Percentiles rank a stretch among this genome's conserved stretches.
Conservation (phyloP, 192 early-diverging fungal species). For the Bifiguratus adelaidae region DNA sequence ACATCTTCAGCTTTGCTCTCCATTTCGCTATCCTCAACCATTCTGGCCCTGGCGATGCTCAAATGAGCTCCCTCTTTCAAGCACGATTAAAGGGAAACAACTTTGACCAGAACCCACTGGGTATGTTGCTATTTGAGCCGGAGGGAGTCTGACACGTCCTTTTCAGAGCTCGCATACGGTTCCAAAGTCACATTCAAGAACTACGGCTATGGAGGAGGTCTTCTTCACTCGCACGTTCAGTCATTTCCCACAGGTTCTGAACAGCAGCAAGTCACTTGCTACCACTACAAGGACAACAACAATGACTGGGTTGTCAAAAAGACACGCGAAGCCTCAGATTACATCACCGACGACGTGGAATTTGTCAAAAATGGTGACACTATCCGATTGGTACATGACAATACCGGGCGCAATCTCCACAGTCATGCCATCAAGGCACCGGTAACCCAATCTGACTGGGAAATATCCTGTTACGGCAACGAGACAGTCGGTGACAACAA, state of each 20-base stretch:
- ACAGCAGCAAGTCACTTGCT: slow-evolving; percentile 96
- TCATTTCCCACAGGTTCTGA: slow-evolving; percentile 74
- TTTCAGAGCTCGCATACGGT: slow-evolving; percentile 83
- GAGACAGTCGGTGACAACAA: slow-evolving; percentile 60
- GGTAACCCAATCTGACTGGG: slow-evolving; percentile 62
- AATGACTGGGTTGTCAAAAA: slow-evolving; percentile 81
- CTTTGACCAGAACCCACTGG: slow-evolving; percentile 69
- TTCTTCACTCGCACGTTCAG: slow-evolving; percentile 92
- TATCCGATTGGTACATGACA: slow-evolving; percentile 68
- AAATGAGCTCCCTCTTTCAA: slow-evolving; percentile 97
- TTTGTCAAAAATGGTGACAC: slow-evolving; percentile 69
- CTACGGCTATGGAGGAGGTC: slow-evolving; percentile 69
- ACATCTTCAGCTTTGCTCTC: slow-evolving; percentile 69
- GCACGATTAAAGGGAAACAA: slow-evolving; percentile 75
- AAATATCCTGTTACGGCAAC: slow-evolving; percentile 88
- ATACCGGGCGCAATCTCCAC: slow-evolving; percentile 74
- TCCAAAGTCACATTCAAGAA: slow-evolving; percentile 81
- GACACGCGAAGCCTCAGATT: slow-evolving; percentile 28
- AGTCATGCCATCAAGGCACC: slow-evolving; percentile 72
- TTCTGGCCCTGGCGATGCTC: slow-evolving; percentile 78
- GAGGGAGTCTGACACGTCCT: neutral
- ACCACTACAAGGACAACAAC: slow-evolving; percentile 87
- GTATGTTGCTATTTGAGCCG: slow-evolving; percentile 22
- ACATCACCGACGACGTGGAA: slow-evolving; percentile 28
- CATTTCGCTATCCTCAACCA: slow-evolving; percentile 83